phyloP scores from a whole-genome alignment of 2,329 filamentous ascomycete species.

The Aspergillus bombycis region DNA sequence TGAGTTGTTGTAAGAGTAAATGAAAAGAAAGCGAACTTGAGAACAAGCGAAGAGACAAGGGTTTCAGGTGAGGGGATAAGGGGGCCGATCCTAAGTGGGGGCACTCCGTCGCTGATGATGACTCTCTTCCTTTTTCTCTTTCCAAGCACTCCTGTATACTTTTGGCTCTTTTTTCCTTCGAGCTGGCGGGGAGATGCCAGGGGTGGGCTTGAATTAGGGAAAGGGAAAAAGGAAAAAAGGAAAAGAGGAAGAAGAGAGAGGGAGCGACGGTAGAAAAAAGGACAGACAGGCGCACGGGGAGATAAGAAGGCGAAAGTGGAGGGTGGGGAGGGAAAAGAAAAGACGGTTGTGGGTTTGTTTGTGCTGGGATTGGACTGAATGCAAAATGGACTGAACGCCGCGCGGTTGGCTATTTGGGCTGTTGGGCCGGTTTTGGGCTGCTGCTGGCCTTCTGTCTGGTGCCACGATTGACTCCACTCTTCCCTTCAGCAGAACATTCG shows the following conservation, averaged over 20 bases:
- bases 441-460: constrained; percentile 38
- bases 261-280: constrained; percentile 18
- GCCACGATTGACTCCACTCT: constrained; percentile 45
- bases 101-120: constrained; percentile 12
- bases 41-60: constrained; percentile 24
- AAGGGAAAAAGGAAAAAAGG: constrained; percentile 12
- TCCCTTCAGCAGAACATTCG: constrained; percentile 20
- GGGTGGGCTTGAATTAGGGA: constrained; percentile 10
- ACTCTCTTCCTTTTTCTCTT: constrained; percentile 7
- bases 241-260: constrained; percentile 13
- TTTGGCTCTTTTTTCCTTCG: constrained; percentile 5
- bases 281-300: constrained; percentile 30
- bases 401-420: constrained; percentile 27
- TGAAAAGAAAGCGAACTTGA: constrained; percentile 9
- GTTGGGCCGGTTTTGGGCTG: constrained; percentile 43
- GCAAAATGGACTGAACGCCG: constrained; percentile 16
- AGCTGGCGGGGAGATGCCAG: constrained; percentile 23
- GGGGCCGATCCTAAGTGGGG: constrained; percentile 11
- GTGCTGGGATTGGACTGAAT: constrained; percentile 5
- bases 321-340: constrained; percentile 20
- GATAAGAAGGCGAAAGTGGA: constrained; percentile 24
- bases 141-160: constrained; percentile 13
- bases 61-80: constrained; percentile 11
- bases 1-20: constrained; percentile 3
- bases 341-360: constrained; percentile 13